These are phyloP conservation scores for Leccinum imitatum DNA, from an alignment of 768 basidiomycete genomes.

Conservation along the genomic window DNA sequence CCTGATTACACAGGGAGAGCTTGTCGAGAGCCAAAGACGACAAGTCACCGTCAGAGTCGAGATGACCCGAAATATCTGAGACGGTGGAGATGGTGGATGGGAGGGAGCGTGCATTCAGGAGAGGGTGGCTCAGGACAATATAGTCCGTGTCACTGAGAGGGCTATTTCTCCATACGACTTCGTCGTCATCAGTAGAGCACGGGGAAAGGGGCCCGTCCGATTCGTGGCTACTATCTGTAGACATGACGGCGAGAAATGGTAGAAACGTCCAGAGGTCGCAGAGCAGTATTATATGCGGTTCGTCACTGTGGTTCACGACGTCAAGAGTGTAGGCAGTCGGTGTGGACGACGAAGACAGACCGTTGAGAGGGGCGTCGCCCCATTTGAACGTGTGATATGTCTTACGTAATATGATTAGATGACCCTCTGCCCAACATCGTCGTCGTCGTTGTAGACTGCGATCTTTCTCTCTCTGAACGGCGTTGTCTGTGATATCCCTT, in stretches of 20 bases:
- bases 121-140: slow-evolving; percentile 24
- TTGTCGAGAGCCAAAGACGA: slow-evolving; percentile 13
- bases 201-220: slow-evolving; percentile 12
- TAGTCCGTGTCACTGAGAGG: slow-evolving; percentile 22
- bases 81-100: slow-evolving; percentile 14
- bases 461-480: slow-evolving; percentile 12
- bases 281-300: neutral
- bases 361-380: no score
- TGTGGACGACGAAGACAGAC: neutral
- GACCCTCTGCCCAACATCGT: slow-evolving; percentile 36
- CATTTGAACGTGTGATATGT: slow-evolving; percentile 22
- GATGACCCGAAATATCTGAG: slow-evolving; percentile 4
- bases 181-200: slow-evolving; percentile 26
- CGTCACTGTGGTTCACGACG: slow-evolving; percentile 11
- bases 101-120: slow-evolving; percentile 14
- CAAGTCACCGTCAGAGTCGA: slow-evolving; percentile 13
- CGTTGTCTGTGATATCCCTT: slow-evolving; percentile 1
- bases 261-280: neutral
- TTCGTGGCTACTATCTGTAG: slow-evolving; percentile 5
- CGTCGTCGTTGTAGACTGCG: slow-evolving; percentile 17
- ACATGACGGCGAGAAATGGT: slow-evolving; percentile 7
- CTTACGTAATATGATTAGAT: slow-evolving; percentile 38
- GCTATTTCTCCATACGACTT: slow-evolving; percentile 18
- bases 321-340: neutral
- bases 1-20: slow-evolving; percentile 19